Conservation (phyloP, 2,329 filamentous ascomycete species). For the Phialophora tarda region DNA sequence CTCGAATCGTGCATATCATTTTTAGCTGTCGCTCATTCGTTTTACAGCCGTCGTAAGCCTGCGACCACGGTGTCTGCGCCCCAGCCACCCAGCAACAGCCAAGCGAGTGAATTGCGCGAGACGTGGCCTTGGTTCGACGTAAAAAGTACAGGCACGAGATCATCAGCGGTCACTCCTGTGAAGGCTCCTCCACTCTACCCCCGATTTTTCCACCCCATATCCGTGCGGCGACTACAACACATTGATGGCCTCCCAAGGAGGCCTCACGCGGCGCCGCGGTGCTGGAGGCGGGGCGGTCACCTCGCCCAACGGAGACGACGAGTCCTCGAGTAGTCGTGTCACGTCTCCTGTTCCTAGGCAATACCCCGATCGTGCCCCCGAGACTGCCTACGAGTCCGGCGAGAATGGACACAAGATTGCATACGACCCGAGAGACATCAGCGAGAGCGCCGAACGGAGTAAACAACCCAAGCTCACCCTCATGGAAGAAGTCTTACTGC, state of each 20-base stretch:
- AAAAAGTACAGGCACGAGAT: constrained; percentile 6
- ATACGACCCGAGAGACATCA: constrained; percentile 95
- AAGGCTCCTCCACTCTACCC: background rate
- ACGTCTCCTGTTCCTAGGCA: constrained; percentile 68
- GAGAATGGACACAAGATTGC: constrained; percentile 99
- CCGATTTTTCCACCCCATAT: background rate
- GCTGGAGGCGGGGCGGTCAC: constrained; percentile 54
- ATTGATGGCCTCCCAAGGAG: constrained; percentile 70
- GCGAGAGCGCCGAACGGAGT: constrained; percentile 91
- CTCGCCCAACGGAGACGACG: constrained; percentile 59
- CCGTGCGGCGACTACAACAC: constrained; percentile 17
- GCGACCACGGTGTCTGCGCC: background rate
- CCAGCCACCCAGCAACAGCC: background rate
- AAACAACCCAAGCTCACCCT: constrained; percentile 98
- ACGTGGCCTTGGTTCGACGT: constrained; percentile 1
- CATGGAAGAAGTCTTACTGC: constrained; percentile 96
- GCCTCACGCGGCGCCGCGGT: constrained; percentile 72
- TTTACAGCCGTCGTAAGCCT: background rate
- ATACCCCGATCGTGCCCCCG: constrained; percentile 61
- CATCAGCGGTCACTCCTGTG: constrained; percentile 2
- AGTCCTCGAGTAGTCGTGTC: constrained; percentile 68
- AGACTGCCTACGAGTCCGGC: constrained; percentile 81
- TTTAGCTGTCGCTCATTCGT: background rate
- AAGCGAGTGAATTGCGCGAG: background rate
- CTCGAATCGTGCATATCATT: background rate